phyloP scores from a whole-genome alignment of 495 filamentous ascomycete genomes.

The Antarctomyces pellizariae region DNA sequence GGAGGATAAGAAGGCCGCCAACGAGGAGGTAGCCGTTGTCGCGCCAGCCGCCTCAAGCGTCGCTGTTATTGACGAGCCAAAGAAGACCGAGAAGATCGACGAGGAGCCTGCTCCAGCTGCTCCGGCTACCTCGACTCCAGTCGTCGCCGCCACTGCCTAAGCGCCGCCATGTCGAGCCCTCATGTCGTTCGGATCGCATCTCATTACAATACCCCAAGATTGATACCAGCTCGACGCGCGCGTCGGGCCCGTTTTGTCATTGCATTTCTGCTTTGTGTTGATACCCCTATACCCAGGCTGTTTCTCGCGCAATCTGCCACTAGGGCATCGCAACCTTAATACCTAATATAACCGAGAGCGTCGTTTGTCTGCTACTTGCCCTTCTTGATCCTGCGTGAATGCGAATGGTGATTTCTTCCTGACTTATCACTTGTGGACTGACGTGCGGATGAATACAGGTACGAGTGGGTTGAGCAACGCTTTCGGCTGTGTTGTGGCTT shows the following conservation, averaged over 20 bases:
- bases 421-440: too few species aligned
- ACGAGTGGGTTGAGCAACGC: too few species aligned
- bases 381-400: too few species aligned
- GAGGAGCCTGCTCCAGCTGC: constrained; percentile 10
- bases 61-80: too few species aligned
- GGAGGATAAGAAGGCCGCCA: constrained; percentile 23
- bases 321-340: constrained; percentile 14
- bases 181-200: constrained; percentile 12
- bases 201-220: constrained; percentile 15
- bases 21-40: constrained; percentile 23
- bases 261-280: constrained; percentile 10
- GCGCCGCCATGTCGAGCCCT: constrained; percentile 2
- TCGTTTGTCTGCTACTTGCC: constrained; percentile 8
- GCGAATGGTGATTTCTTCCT: too few species aligned
- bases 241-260: constrained; percentile 4
- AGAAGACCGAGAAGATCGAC: constrained; percentile 8
- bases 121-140: constrained; percentile 4
- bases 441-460: too few species aligned
- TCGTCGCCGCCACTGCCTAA: constrained; percentile 13
- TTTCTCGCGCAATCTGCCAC: constrained; percentile 13
- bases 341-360: constrained; percentile 15
- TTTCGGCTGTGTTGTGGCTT: too few species aligned
- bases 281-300: constrained; percentile 17
- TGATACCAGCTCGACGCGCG: too few species aligned
- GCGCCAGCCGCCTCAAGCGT: constrained; percentile 12